A percentile compares a stretch with the other conserved stretches of the same genome.
These are phyloP conservation scores for Vitis riparia DNA, from an alignment of 164 flowering plant species.

Conservation along the genomic window DNA sequence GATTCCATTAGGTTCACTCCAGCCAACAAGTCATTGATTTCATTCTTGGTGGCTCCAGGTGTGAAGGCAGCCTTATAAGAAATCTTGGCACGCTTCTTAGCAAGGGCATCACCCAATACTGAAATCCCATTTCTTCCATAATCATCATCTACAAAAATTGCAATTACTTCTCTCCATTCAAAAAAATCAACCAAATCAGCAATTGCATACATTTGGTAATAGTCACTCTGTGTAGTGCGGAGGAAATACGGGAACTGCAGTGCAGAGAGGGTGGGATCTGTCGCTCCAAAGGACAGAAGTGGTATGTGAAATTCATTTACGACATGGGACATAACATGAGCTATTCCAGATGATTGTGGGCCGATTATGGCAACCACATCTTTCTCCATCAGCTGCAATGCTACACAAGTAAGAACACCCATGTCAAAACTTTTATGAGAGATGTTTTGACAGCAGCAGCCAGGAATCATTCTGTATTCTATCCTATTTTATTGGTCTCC, in stretches of 20 bases:
- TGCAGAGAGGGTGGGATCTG: slow-evolving; percentile 84
- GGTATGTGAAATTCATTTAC: slow-evolving; percentile 80
- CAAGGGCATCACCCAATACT: slow-evolving; percentile 72
- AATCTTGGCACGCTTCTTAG: slow-evolving; percentile 68
- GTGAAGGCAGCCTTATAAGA: slow-evolving; percentile 71
- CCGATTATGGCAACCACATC: slow-evolving; percentile 80
- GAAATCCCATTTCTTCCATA: slow-evolving; percentile 80
- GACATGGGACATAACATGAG: slow-evolving; percentile 76
- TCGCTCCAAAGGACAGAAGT: slow-evolving; percentile 78
- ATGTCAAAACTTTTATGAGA: neutral
- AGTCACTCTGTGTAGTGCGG: slow-evolving; percentile 76
- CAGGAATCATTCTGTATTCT: neutral
- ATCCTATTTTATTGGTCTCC: neutral
- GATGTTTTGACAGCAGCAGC: neutral
- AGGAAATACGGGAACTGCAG: slow-evolving; percentile 76
- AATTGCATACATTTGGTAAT: slow-evolving; percentile 77
- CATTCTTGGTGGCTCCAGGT: slow-evolving; percentile 44
- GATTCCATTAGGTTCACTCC: slow-evolving; percentile 78
- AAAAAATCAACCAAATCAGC: slow-evolving; percentile 62
- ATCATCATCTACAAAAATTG: slow-evolving; percentile 86
- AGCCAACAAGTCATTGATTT: slow-evolving; percentile 49
- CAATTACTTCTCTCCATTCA: slow-evolving; percentile 84
- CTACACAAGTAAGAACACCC: slow-evolving; percentile 35
- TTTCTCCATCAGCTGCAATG: slow-evolving; percentile 70
- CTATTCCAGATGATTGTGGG: slow-evolving; percentile 88